Evolutionary conservation across 345 rosid species (phyloP), one percentile per base, ranked within the genome.

Genomic region (Lagerstroemia speciosa): DNA sequence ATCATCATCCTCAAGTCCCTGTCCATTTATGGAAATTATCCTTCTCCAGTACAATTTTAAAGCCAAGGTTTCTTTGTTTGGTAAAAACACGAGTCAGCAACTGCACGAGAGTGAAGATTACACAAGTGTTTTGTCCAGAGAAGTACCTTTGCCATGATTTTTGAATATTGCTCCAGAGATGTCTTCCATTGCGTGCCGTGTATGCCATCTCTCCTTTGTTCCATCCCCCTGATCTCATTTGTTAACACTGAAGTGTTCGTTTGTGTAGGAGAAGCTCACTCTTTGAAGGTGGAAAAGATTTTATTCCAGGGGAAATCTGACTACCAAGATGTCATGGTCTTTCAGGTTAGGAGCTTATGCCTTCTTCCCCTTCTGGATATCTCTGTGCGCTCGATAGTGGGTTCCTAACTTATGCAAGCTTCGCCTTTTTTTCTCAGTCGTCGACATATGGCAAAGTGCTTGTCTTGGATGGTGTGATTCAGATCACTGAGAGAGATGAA

Each of bases 401-500:
- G 15, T 68, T 7, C 11, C 22, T 26, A 9, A n/a, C 9, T 32
- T 11, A 0, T 32, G 12, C 19, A 16, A 17, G 46, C 20, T 62
- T 69, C 50, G 43, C 3, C 62, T 33, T 32, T 37, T 7, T 8
- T 65, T 41, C 72, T 65, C 86, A 93, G 98, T 93, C 98, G 34
- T 83, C 97, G 17, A 87, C 98, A 7, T 93, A 93, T 50, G 98
- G 98, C 31, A 93, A 91, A 73, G 97, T 93, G 73, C 83, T 93
- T 40, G 91, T 93, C 76, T 78, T 93, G 87, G 98, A 93, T 69
- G 98, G 98, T 34, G 95, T 91, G 77, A 89, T 93, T 74, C 98
- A 93, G 67, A 92, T 93, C n/a, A 93, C 98, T 0, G 93, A 93
- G 80, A 86, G 97, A 75, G 98, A 93, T 75, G 97, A 93, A 78